Conservation (phyloP, 2,329 filamentous ascomycete genomes). For the Ophiostoma ips region DNA sequence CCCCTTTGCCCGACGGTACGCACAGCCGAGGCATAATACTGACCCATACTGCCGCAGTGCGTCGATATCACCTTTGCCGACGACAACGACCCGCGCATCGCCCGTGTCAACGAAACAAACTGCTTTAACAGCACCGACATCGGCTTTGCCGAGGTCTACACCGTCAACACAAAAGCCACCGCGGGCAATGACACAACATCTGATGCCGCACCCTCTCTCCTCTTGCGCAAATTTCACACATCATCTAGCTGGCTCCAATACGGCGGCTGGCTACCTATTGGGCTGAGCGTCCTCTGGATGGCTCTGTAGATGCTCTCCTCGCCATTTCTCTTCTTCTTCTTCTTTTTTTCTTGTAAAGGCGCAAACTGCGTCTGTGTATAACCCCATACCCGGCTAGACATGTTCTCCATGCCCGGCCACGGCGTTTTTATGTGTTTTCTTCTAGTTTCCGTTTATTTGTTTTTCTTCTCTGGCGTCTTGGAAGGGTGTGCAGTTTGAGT, state of each 20-base stretch:
- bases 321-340: not conserved
- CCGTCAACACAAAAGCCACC: slow-evolving; percentile 36
- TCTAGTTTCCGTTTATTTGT: not conserved
- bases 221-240: slow-evolving; percentile 15
- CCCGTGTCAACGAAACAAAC: slow-evolving; percentile 62
- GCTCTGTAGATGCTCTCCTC: slow-evolving; percentile 20
- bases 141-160: slow-evolving; percentile 64
- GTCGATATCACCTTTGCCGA: slow-evolving; percentile 89
- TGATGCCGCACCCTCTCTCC: slow-evolving; percentile 17
- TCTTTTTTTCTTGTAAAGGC: not conserved
- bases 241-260: slow-evolving; percentile 17
- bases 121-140: slow-evolving; percentile 80
- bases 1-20: no score
- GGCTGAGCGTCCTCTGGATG: slow-evolving; percentile 25
- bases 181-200: slow-evolving; percentile 19
- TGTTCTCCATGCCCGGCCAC: not conserved
- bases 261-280: slow-evolving; percentile 29
- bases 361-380: not conserved
- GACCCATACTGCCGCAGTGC: slow-evolving; percentile 45
- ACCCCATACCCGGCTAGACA: not conserved
- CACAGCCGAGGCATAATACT: no score
- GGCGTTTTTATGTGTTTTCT: not conserved
- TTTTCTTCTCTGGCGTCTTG: not conserved
- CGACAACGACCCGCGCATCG: slow-evolving; percentile 51
- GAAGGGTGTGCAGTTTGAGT: not conserved